Percentiles rank a stretch among this genome's conserved stretches.
phyloP scores from a whole-genome alignment of 768 basidiomycete genomes.

The Rossbeevera mucosa region DNA sequence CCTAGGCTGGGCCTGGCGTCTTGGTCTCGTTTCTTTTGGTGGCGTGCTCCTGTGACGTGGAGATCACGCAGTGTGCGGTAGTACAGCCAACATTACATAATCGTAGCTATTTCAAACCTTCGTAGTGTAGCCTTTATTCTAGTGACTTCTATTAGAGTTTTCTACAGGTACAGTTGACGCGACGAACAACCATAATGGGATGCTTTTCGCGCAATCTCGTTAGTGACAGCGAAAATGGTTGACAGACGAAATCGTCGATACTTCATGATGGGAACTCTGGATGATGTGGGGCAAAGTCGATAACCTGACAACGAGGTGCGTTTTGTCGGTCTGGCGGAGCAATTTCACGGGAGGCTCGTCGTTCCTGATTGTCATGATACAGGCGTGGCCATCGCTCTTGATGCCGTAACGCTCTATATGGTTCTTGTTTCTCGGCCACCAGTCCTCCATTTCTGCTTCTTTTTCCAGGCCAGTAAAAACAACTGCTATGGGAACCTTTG shows the following conservation, averaged over 20 bases:
- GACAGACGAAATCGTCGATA: background rate
- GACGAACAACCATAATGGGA: background rate
- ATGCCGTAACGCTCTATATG: constrained; percentile 22
- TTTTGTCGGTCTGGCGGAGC: too few species aligned
- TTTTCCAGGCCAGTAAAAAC: constrained; percentile 39
- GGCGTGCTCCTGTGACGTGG: background rate
- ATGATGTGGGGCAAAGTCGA: background rate
- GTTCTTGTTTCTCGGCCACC: constrained; percentile 29
- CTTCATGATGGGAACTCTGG: background rate
- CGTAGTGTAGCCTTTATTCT: too few species aligned
- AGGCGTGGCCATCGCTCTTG: constrained; percentile 27
- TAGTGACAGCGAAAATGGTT: background rate
- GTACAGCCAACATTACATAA: too few species aligned
- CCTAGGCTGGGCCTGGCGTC: background rate
- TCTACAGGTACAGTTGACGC: background rate
- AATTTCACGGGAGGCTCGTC: too few species aligned
- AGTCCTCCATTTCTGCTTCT: constrained; percentile 29
- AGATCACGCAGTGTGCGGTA: too few species aligned
- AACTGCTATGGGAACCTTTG: constrained; percentile 35
- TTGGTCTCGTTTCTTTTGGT: background rate
- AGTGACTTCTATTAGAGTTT: constrained; percentile 1
- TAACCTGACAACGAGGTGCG: background rate
- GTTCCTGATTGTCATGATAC: constrained; percentile 24
- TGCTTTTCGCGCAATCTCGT: background rate
- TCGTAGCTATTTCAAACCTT: too few species aligned